A percentile compares a stretch with the other conserved stretches of the same genome.
phyloP scores from a whole-genome alignment of 1,284 basidiomycete genomes.

The Ceratobasidium sp. region DNA sequence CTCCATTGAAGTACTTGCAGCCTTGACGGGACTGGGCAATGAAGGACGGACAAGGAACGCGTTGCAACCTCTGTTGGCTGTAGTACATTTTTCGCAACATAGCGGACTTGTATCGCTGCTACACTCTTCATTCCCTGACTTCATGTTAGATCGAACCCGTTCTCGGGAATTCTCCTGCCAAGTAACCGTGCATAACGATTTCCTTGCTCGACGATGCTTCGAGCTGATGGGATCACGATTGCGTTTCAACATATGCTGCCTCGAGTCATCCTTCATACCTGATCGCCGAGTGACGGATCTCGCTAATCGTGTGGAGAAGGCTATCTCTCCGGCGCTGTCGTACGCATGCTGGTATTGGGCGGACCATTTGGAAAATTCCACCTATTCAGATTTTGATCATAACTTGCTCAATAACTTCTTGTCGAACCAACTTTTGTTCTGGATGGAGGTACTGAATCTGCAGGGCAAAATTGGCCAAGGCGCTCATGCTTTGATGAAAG shows the following conservation, averaged over 20 bases:
- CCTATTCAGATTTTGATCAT: not conserved
- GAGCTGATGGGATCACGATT: not conserved
- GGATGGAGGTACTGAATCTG: conserved; percentile 8
- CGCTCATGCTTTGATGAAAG: not conserved
- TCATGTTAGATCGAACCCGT: not conserved
- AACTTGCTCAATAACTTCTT: not conserved
- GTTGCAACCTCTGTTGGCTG: not conserved
- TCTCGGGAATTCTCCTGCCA: not conserved
- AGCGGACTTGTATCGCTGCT: not conserved
- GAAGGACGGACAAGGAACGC: not conserved
- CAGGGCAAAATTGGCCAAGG: not conserved
- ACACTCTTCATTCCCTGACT: conserved; percentile 26
- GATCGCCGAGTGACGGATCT: not conserved
- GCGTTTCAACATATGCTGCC: conserved; percentile 3
- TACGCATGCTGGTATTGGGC: not conserved
- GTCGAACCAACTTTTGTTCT: not conserved
- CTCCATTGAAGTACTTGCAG: not conserved
- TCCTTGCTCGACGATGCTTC: conserved; percentile 6
- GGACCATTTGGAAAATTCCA: not conserved
- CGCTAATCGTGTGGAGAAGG: not conserved
- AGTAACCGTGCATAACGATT: not conserved
- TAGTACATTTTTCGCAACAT: conserved; percentile 1
- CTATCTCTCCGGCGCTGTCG: not conserved
- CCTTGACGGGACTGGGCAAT: not conserved
- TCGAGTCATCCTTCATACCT: not conserved